Evolutionary conservation across 2,329 filamentous ascomycete species (phyloP), one percentile per base, ranked within the genome.

Genomic region (Knufia petricola): DNA sequence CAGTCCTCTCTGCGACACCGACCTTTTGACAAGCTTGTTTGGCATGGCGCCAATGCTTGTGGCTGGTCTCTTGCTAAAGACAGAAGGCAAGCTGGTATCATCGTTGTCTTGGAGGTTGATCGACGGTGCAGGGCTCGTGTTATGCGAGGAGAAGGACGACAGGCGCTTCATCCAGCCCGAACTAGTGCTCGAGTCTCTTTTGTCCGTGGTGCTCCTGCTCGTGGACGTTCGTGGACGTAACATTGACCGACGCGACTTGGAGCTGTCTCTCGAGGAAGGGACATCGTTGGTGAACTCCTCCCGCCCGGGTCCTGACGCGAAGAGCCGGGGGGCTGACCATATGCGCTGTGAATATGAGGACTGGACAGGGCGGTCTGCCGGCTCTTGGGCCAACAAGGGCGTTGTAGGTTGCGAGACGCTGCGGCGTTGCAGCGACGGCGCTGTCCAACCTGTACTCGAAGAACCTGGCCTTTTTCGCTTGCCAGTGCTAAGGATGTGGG

Each of bases 21-120:
- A 71, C 36, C 79, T 73, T 64, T 82, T 83, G 46, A 82, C 75
- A 7, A 82, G 69, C 63, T 79, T 81, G 64, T 82, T 82, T 20
- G 74, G 75, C 20, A 50, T 45, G 17, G 63, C 46, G 61, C 61
- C 42, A 64, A 19, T 28, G 13, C 23, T 44, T 39, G 19, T 41
- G 13, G 46, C 36, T 19, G 38, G 26, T 42, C 26, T 24, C 34
- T 19, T 19, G 13, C 3, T 15, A 20, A 24, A 20, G 7, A 19
- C 8, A 21, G 37, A 8, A 10, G 38, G 17, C 4, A 9, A 8
- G 24, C 7, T n/a, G 20, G 15, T 6, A 6, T 34, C 46, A n/a
- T 48, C 46, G n/a, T 15, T 21, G 12, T 47, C 44, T 20, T 17
- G 46, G 6, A 8, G 3, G 19, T 36, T 30, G 37, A 48, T 12